A percentile compares a stretch with the other conserved stretches of the same genome.
These are phyloP conservation scores for Trichoderma sp. DNA, from an alignment of 2,329 filamentous ascomycete genomes.

Conservation along the genomic window DNA sequence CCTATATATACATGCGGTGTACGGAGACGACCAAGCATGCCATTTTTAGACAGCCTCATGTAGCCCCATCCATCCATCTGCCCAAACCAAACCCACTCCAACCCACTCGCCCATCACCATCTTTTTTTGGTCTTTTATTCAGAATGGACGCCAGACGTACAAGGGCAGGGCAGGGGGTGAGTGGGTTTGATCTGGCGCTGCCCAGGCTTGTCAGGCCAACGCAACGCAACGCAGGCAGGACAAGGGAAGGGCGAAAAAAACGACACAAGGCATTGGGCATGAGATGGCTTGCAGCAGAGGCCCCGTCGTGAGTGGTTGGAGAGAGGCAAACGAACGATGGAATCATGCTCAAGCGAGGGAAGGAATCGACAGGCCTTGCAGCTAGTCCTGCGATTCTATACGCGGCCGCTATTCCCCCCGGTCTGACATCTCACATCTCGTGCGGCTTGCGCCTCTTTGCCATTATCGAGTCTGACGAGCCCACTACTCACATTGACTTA, in stretches of 20 bases:
- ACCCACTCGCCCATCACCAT: slow-evolving; percentile 10
- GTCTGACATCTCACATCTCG: slow-evolving; percentile 13
- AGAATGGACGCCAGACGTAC: not conserved
- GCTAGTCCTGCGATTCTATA: not conserved
- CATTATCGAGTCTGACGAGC: slow-evolving; percentile 2
- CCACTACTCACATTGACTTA: slow-evolving; percentile 8
- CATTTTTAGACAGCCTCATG: slow-evolving; percentile 13
- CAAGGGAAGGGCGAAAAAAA: not conserved
- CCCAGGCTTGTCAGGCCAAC: not conserved
- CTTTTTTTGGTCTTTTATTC: not conserved
- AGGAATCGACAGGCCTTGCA: not conserved
- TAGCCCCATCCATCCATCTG: not conserved
- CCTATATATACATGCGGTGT: slow-evolving; percentile 3
- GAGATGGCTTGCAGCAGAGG: not conserved
- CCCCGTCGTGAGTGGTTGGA: not conserved
- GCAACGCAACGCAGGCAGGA: not conserved
- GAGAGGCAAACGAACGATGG: not conserved
- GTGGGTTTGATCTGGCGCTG: not conserved
- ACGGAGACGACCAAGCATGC: not conserved
- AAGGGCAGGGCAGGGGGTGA: not conserved
- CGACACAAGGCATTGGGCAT: not conserved
- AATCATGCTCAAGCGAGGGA: not conserved
- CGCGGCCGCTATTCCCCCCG: not conserved
- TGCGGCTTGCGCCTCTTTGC: slow-evolving; percentile 17
- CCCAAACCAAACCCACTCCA: not conserved